Percentiles rank a stretch among this genome's conserved stretches.
Evolutionary conservation across 768 basidiomycete species (phyloP).

Genomic region (Cantharellus cinnabarinus): DNA sequence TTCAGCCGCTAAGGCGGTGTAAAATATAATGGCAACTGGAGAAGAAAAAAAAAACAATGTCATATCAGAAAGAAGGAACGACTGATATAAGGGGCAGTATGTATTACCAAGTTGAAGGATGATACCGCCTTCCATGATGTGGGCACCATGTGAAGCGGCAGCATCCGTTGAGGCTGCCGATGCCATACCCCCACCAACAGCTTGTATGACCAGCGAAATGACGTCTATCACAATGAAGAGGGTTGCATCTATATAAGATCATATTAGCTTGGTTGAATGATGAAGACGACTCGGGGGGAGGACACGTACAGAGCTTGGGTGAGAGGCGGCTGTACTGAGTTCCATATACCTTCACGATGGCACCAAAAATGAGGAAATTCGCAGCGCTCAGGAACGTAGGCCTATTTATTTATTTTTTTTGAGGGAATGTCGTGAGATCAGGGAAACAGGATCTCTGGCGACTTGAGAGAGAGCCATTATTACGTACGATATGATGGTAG

Average conservation of each 20-base stretch:
- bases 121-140: slow-evolving; percentile 24
- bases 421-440: not conserved
- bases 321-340: slow-evolving; percentile 26
- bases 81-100: not conserved
- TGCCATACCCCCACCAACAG: slow-evolving; percentile 23
- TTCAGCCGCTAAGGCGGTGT: slow-evolving; percentile 23
- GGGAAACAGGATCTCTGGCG: not conserved
- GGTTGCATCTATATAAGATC: slow-evolving; percentile 10
- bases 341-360: slow-evolving; percentile 26
- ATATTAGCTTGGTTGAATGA: not conserved
- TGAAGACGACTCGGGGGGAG: not conserved
- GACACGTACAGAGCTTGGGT: slow-evolving; percentile 24
- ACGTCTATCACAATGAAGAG: slow-evolving; percentile 25
- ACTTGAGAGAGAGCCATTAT: slow-evolving; percentile 25
- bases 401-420: no score
- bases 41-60: not conserved
- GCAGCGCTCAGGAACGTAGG: slow-evolving; percentile 21
- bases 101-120: slow-evolving; percentile 30
- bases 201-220: slow-evolving; percentile 33
- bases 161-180: slow-evolving; percentile 29
- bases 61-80: no score
- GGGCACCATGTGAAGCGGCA: not conserved
- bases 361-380: slow-evolving; percentile 37
- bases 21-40: slow-evolving; percentile 6
- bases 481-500: slow-evolving; percentile 26